phyloP scores from a whole-genome alignment of 345 rosid genomes.

The Cardamine chenopodiifolia region DNA sequence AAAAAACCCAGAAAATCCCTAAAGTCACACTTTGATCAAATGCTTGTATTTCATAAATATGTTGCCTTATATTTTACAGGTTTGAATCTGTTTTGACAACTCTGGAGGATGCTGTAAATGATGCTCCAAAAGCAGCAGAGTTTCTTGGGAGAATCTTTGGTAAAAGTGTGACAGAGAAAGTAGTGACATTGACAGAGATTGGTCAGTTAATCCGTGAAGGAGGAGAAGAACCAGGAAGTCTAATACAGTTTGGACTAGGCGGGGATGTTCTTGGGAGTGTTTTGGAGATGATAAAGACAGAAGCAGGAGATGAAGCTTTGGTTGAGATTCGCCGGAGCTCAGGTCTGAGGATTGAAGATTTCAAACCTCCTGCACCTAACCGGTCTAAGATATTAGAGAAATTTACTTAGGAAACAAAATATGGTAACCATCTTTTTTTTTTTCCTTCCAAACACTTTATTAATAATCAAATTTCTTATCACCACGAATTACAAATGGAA shows the following conservation, averaged over 20 bases:
- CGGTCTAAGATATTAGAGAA: constrained; percentile 70
- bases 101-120: constrained; percentile 85
- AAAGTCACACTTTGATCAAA: background rate
- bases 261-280: constrained; percentile 82
- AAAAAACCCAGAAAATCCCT: background rate
- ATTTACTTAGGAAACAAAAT: constrained; percentile 57
- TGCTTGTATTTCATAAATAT: background rate
- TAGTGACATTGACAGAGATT: constrained; percentile 57
- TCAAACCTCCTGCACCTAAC: constrained; percentile 59
- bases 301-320: constrained; percentile 61
- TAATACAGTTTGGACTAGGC: constrained; percentile 67
- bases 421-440: constrained; percentile 45
- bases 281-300: constrained; percentile 59
- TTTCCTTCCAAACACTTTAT: too few relatives aligned
- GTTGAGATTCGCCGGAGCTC: constrained; percentile 58
- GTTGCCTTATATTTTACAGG: constrained; percentile 43
- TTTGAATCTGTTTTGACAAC: constrained; percentile 69
- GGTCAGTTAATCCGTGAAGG: constrained; percentile 63
- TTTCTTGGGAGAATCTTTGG: constrained; percentile 75
- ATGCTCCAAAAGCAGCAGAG: constrained; percentile 91
- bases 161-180: constrained; percentile 54
- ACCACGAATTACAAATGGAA: too few relatives aligned
- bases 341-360: constrained; percentile 67
- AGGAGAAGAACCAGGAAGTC: constrained; percentile 72
- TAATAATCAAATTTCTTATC: too few relatives aligned